Evolutionary conservation across 495 filamentous ascomycete genomes (phyloP).

Genomic region (Neurospora sublineolata): DNA sequence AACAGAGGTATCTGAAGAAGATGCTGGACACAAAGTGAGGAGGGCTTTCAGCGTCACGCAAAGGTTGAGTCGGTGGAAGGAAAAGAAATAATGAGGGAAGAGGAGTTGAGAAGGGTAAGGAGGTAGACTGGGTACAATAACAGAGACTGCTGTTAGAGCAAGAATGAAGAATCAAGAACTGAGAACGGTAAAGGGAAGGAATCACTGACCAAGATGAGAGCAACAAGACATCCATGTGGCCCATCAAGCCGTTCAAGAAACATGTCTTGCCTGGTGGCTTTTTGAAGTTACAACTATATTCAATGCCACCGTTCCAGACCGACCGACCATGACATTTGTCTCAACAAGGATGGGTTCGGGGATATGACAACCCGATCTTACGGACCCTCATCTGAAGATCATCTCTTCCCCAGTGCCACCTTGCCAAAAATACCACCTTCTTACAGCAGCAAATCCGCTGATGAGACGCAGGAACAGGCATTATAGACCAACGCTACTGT

Average conservation of each 20-base stretch:
- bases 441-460: background rate
- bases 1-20: background rate
- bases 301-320: background rate
- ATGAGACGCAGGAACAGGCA: background rate
- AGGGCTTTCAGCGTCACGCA: background rate
- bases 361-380: background rate
- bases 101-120: background rate
- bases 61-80: background rate
- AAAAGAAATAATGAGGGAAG: background rate
- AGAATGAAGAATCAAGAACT: background rate
- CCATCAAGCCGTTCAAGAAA: no score
- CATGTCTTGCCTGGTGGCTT: no score
- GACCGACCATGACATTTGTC: background rate
- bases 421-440: background rate
- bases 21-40: background rate
- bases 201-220: no score
- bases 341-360: background rate
- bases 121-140: background rate
- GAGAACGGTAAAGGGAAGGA: background rate
- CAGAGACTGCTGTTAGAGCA: background rate
- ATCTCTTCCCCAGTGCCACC: background rate
- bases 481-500: background rate
- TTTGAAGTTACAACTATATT: background rate
- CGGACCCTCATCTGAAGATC: background rate
- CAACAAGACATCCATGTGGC: no score